Evolutionary conservation across 306 rosid genomes (phyloP), one percentile per base, ranked within the genome.

Genomic region (Coriaria nepalensis): DNA sequence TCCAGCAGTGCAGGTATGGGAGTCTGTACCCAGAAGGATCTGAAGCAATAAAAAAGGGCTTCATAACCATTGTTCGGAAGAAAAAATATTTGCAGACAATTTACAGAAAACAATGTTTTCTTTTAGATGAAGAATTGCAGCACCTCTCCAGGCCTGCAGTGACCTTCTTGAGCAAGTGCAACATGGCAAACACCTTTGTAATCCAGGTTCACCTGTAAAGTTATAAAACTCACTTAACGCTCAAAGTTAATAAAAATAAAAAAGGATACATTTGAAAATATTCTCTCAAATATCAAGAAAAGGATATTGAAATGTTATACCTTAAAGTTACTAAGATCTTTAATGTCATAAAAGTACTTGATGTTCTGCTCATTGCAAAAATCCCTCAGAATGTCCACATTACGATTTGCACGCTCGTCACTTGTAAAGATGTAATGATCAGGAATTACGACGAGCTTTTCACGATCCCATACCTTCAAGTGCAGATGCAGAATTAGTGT

Each of bases 91-190:
- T 41, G 37, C 42, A 59, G 8, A 4, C 9, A 14, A 14, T 33
- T 45, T 59, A 47, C 10, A 8, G 9, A 33, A 40, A 49, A 6
- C 35, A 7, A 49, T 20, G 29, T 20, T 20, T 20, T 20, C 29
- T 20, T 20, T 20, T 20, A 1, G 29, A 20, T 20, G 40, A 37
- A 47, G 73, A 61, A 20, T 35, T 50, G 64, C 40, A 60, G 29
- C 63, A 78, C 96, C 96, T 88, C 96, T 69, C 96, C 96, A 9
- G 96, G 96, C 76, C 96, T 80, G 60, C 93, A 80, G 63, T 88
- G 96, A 69, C 96, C 96, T 81, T 88, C 96, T 78, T 88, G 96
- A 36, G 96, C 96, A 76, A 88, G 93, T 47, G 95, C 96, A 44
- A 88, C 6, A 36, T 88, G 96, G 67, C 96, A 88, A 39, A 88